Percentiles rank a stretch among this genome's conserved stretches.
These are phyloP conservation scores for Fusarium sp. DNA, from an alignment of 2,329 filamentous ascomycete genomes.

Conservation along the genomic window DNA sequence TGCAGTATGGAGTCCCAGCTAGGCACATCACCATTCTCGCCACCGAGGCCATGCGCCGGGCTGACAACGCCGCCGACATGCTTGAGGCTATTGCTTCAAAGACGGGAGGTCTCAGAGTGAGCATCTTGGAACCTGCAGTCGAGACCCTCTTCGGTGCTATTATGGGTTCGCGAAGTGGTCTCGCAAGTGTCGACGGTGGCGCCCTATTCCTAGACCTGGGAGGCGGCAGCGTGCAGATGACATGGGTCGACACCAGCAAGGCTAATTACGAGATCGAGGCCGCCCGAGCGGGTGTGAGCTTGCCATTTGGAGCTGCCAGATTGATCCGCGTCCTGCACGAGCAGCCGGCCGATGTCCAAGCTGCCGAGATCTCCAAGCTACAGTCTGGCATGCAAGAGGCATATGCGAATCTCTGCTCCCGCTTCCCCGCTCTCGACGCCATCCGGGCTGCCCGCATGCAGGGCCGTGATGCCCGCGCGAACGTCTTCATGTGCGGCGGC, in stretches of 20 bases:
- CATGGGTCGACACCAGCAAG: slow-evolving; percentile 66
- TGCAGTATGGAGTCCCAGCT: slow-evolving; percentile 74
- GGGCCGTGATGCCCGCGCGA: slow-evolving; percentile 59
- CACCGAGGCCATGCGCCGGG: slow-evolving; percentile 88
- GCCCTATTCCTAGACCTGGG: slow-evolving; percentile 90
- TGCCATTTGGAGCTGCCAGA: slow-evolving; percentile 72
- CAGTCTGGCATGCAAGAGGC: slow-evolving; percentile 68
- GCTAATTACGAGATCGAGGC: slow-evolving; percentile 64
- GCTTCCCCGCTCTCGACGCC: slow-evolving; percentile 62
- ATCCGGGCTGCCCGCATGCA: slow-evolving; percentile 51
- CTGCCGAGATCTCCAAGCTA: slow-evolving; percentile 66
- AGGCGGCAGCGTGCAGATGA: slow-evolving; percentile 76
- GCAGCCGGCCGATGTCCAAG: slow-evolving; percentile 54
- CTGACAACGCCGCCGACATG: slow-evolving; percentile 78
- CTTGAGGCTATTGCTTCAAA: slow-evolving; percentile 70
- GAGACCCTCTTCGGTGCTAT: slow-evolving; percentile 84
- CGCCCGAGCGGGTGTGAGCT: slow-evolving; percentile 65
- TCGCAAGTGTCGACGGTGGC: slow-evolving; percentile 68
- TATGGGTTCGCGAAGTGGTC: slow-evolving; percentile 82
- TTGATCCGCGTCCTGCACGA: slow-evolving; percentile 63
- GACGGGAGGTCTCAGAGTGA: slow-evolving; percentile 74
- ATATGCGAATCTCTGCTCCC: slow-evolving; percentile 63
- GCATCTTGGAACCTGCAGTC: slow-evolving; percentile 80
- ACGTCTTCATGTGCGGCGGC: slow-evolving; percentile 88
- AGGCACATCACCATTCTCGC: slow-evolving; percentile 80